Evolutionary conservation across 805 yeast genomes (phyloP).

Genomic region (Schwanniomyces occidentalis): DNA sequence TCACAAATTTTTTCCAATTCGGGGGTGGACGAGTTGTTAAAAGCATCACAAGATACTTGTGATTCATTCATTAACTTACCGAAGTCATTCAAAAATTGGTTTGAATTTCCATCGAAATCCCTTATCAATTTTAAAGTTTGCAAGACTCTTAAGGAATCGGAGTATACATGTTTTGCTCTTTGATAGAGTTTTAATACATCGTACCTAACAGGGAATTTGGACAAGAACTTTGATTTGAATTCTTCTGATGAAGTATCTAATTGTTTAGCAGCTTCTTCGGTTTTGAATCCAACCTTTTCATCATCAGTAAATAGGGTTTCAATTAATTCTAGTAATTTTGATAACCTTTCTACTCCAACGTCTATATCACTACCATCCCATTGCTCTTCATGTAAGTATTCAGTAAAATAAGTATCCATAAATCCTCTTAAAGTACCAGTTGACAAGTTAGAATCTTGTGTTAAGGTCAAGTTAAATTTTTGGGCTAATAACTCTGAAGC

Average conservation of each 20-base stretch:
- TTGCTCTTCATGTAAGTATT: slow-evolving; percentile 22
- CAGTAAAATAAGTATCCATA: slow-evolving; percentile 49
- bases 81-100: slow-evolving; percentile 40
- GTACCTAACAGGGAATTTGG: slow-evolving; percentile 57
- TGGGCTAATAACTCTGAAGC: slow-evolving; percentile 62
- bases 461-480: slow-evolving; percentile 42
- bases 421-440: slow-evolving; percentile 68
- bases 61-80: slow-evolving; percentile 62
- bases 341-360: slow-evolving; percentile 41
- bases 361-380: slow-evolving; percentile 51
- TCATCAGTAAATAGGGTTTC: slow-evolving; percentile 36
- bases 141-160: slow-evolving; percentile 61
- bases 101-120: slow-evolving; percentile 19
- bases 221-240: slow-evolving; percentile 45
- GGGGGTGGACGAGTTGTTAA: slow-evolving; percentile 55
- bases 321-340: slow-evolving; percentile 41
- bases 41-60: slow-evolving; percentile 50
- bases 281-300: slow-evolving; percentile 49
- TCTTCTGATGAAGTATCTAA: slow-evolving; percentile 45
- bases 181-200: slow-evolving; percentile 54
- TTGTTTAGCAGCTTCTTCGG: slow-evolving; percentile 45
- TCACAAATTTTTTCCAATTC: slow-evolving; percentile 54
- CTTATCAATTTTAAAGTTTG: slow-evolving; percentile 46
- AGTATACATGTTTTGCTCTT: slow-evolving; percentile 62
- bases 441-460: slow-evolving; percentile 50